Evolutionary conservation across 495 filamentous ascomycete genomes (phyloP), one percentile per base, ranked within the genome.

Genomic region (Extremus antarcticus): DNA sequence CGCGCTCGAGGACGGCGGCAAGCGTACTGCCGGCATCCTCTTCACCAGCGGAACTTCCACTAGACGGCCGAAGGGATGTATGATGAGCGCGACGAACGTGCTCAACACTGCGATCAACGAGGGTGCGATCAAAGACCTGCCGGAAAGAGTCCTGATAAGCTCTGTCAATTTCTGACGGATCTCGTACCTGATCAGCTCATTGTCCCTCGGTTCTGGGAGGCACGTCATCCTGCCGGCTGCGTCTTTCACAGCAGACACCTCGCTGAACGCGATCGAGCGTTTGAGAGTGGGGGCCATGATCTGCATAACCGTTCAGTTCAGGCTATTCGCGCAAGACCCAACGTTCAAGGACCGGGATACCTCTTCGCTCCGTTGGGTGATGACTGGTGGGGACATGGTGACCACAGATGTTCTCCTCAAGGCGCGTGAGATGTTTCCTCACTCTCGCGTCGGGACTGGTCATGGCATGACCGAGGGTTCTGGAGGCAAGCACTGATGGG

Each of bases 31-130:
- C 7, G 15, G 24, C 17, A 32, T 54, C 39, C 40, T 54, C 25
- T 54, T 54, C 29, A 54, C 51, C 40, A 45, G 39, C 17, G 51
- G 51, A 2, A 54, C 51, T 2, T 45, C 41, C 4, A 54, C 38
- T 21, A 35, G 43, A 13, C 51, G 51, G 2, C 51, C 51, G n/a
- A 54, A 54, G 21, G 51, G 51, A 7, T 25, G 39, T 11, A 35
- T 39, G 13, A 22, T 40, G 21, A 25, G 29, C 17, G 25, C 41
- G 13, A 3, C 25, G 29, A 54, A 54, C 29, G 25, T 40, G 22
- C 11, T 32, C 17, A 20, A 29, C 29, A 21, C 41, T 40, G 4
- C 41, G 20, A 8, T 17, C 41, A 45, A 45, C 20, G 8, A 8
- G 20, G 20, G 4, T 7, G 15, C 16, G n/a, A 17, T 45, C 4